A percentile compares a stretch with the other conserved stretches of the same genome.
These are phyloP conservation scores for Plasmodium blacklocki DNA, from an alignment of 169 alveolate genomes.

Conservation along the genomic window DNA sequence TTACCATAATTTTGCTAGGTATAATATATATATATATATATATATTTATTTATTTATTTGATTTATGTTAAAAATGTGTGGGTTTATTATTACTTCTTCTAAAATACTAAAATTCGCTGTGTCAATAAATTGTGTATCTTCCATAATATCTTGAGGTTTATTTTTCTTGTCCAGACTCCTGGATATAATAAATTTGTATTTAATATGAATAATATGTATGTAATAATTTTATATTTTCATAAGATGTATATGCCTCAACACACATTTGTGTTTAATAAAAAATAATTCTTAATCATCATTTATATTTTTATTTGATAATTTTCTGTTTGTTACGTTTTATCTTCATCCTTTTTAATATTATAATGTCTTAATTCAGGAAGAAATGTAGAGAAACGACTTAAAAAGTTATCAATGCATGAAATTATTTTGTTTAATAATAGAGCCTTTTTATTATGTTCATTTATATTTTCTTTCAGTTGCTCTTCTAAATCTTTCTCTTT, in stretches of 20 bases:
- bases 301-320: too few relatives aligned
- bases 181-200: slow-evolving; percentile 1
- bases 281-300: too few relatives aligned
- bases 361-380: slow-evolving; percentile 71
- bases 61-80: too few relatives aligned
- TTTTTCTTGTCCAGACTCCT: slow-evolving; percentile 59
- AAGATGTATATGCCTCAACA: background rate
- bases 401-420: slow-evolving; percentile 58
- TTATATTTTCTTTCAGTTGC: slow-evolving; percentile 56
- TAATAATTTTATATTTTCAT: background rate
- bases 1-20: too few relatives aligned
- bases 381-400: slow-evolving; percentile 63
- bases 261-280: too few relatives aligned
- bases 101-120: slow-evolving; percentile 42
- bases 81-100: slow-evolving; percentile 31
- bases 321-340: slow-evolving; percentile 11
- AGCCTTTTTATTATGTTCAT: slow-evolving; percentile 62
- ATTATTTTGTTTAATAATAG: slow-evolving; percentile 50
- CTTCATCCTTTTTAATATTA: slow-evolving; percentile 65
- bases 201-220: background rate
- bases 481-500: slow-evolving; percentile 53
- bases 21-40: background rate
- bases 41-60: background rate
- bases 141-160: slow-evolving; percentile 65
- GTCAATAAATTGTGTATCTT: slow-evolving; percentile 49